Evolutionary conservation across 805 yeast species (phyloP).

Genomic region (Candida adriatica): DNA sequence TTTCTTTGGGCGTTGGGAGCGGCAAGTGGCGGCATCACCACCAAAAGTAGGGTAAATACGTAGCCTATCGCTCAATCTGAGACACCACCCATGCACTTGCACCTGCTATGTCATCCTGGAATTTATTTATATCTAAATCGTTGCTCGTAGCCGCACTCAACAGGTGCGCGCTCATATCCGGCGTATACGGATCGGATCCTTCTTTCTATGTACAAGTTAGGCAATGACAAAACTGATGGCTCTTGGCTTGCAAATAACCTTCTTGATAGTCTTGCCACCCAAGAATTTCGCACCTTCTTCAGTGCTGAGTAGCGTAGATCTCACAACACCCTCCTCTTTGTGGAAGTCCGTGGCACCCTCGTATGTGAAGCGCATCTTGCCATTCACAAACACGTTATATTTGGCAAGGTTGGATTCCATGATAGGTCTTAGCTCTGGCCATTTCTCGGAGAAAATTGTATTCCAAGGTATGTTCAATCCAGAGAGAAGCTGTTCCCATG

Average conservation of each 20-base stretch:
- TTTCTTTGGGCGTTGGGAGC: no score
- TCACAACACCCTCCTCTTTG: conserved; percentile 31
- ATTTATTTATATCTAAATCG: no score
- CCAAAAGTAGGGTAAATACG: no score
- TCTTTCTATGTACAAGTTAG: conserved; percentile 2
- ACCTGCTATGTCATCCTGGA: no score
- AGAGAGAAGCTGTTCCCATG: conserved; percentile 47
- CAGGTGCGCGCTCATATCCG: no score
- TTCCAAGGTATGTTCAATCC: conserved; percentile 29
- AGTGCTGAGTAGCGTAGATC: conserved; percentile 24
- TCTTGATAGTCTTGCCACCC: conserved; percentile 34
- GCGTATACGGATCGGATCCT: no score
- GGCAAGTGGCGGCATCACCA: no score
- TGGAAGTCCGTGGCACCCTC: conserved; percentile 31
- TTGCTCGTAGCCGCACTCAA: no score
- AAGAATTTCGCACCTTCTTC: conserved; percentile 38
- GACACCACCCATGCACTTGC: no score
- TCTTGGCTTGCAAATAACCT: conserved; percentile 45
- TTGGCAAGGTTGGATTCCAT: conserved; percentile 31
- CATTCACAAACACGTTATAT: conserved; percentile 66
- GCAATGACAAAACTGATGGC: conserved; percentile 20
- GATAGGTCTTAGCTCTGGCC: conserved; percentile 50
- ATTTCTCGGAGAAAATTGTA: conserved; percentile 49
- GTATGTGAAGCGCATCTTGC: conserved; percentile 52
- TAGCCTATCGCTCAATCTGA: no score